Conservation (phyloP, 2,329 filamentous ascomycete species). For the Mycosphaerella arachidis region DNA sequence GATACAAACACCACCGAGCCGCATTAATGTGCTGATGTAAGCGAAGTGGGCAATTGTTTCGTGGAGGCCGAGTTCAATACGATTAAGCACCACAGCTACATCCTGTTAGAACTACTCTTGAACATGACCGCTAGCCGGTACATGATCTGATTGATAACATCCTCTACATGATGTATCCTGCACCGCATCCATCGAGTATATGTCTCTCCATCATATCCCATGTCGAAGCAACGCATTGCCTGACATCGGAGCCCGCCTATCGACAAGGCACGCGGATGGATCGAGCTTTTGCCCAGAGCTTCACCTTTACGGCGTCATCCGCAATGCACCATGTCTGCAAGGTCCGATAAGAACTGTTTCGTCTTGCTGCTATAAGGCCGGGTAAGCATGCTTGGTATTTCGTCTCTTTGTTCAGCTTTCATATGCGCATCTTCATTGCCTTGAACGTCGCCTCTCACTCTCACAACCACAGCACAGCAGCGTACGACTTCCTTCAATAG, state of each 20-base stretch:
- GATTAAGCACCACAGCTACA: too few relatives aligned
- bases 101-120: too few relatives aligned
- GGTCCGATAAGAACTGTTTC: background rate
- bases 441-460: background rate
- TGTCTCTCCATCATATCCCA: background rate
- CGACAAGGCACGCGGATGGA: background rate
- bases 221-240: background rate
- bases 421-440: background rate
- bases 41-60: too few relatives aligned
- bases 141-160: too few relatives aligned
- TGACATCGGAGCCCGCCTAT: background rate
- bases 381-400: background rate
- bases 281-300: background rate
- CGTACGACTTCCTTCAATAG: background rate
- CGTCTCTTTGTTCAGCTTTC: background rate
- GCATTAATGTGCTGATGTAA: too few relatives aligned
- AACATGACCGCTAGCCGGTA: too few relatives aligned
- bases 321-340: background rate
- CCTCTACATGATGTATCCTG: too few relatives aligned
- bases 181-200: background rate
- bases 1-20: too few relatives aligned
- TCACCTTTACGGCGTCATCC: background rate
- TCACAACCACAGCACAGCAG: background rate
- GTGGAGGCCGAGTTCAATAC: too few relatives aligned
- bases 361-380: background rate